phyloP scores from a whole-genome alignment of 1,139 yeast species.

The Geotrichum siamense region DNA sequence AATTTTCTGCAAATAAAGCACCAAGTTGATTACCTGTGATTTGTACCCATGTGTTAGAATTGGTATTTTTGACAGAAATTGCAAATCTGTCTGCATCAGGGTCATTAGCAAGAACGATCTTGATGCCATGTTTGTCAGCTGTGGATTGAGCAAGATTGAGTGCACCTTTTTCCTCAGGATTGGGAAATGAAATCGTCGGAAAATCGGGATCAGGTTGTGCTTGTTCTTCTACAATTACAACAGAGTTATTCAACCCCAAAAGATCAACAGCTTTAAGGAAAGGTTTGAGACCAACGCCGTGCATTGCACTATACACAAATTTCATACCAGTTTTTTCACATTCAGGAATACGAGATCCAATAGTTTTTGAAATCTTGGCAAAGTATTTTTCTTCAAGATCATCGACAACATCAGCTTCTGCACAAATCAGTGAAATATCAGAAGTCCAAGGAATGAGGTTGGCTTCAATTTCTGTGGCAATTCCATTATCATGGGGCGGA shows the following conservation, averaged over 20 bases:
- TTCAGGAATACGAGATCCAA: conserved; percentile 12
- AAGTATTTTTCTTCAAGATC: conserved; percentile 24
- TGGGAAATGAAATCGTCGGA: conserved; percentile 82
- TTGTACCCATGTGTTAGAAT: conserved; percentile 55
- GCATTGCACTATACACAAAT: conserved; percentile 89
- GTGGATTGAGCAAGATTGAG: conserved; percentile 57
- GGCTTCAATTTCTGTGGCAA: conserved; percentile 54
- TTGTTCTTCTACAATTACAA: conserved; percentile 54
- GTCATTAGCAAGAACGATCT: conserved; percentile 76
- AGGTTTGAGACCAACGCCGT: conserved; percentile 68
- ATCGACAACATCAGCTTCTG: conserved; percentile 18
- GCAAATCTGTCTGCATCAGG: conserved; percentile 96
- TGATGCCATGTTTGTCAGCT: conserved; percentile 42
- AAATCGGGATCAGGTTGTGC: conserved; percentile 73
- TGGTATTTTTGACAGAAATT: conserved; percentile 46
- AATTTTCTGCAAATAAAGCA: conserved; percentile 64
- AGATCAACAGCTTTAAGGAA: conserved; percentile 29
- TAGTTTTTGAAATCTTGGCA: conserved; percentile 18
- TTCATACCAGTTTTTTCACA: conserved; percentile 31
- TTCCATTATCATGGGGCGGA: conserved; percentile 77
- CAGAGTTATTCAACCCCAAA: conserved; percentile 32
- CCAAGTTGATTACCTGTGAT: conserved; percentile 91
- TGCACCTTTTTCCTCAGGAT: conserved; percentile 95
- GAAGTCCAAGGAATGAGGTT: conserved; percentile 57
- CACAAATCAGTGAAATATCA: conserved; percentile 18